phyloP scores from a whole-genome alignment of 345 rosid species.

The Cardiospermum halicacabum region DNA sequence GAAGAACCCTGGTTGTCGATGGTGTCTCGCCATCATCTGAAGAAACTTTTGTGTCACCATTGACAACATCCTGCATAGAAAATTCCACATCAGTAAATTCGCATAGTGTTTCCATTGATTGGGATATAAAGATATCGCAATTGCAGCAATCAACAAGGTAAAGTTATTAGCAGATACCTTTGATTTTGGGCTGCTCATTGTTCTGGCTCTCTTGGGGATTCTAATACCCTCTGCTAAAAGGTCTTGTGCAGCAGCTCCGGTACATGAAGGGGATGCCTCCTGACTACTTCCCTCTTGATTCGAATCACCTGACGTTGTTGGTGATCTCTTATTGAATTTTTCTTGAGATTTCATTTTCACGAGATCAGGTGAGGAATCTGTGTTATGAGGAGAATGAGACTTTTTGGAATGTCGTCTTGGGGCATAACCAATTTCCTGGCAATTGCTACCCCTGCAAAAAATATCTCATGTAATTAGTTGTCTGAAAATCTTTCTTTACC shows the following conservation, averaged over 20 bases:
- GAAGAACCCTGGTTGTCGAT: not conserved
- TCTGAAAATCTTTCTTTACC: conserved; percentile 4
- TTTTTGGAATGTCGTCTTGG: conserved; percentile 27
- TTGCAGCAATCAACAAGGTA: not conserved
- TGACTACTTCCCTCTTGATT: conserved; percentile 14
- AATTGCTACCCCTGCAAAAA: conserved; percentile 37
- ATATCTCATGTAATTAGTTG: conserved; percentile 10
- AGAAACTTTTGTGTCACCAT: not conserved
- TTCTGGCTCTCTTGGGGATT: not conserved
- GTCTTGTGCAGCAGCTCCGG: not conserved
- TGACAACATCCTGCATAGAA: not conserved
- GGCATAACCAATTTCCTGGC: conserved; percentile 70
- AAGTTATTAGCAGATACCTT: conserved; percentile 21
- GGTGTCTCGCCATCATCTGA: not conserved
- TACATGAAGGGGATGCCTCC: not conserved
- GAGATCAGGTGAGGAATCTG: conserved; percentile 6
- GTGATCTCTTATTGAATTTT: conserved; percentile 7
- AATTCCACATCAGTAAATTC: not conserved
- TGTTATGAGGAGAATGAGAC: not conserved
- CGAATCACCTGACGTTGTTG: not conserved
- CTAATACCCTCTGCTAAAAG: not conserved
- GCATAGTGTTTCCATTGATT: not conserved
- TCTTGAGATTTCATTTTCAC: not conserved
- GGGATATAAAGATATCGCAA: too few species aligned
- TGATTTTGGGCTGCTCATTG: conserved; percentile 7